Conservation (phyloP, 768 basidiomycete genomes). For the Multifurca ochricompacta region DNA sequence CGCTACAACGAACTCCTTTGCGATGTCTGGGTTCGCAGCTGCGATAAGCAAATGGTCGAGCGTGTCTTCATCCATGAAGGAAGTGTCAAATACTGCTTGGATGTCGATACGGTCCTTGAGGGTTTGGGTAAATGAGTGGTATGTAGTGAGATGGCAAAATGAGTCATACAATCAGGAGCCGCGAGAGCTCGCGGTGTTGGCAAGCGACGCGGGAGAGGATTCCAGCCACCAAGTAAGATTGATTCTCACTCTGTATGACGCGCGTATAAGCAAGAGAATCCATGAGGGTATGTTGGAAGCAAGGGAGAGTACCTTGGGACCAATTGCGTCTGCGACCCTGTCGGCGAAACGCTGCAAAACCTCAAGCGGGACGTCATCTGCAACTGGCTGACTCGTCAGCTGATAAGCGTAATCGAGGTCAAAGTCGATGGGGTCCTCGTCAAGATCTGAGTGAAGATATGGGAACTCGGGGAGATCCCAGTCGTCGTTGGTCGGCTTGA, state of each 20-base stretch:
- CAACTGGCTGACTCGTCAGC: conserved; percentile 48
- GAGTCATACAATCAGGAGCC: conserved; percentile 38
- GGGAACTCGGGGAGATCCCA: conserved; percentile 74
- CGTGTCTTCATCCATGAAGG: conserved; percentile 47
- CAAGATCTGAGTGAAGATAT: conserved; percentile 56
- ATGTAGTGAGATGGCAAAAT: conserved; percentile 13
- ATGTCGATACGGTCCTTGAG: conserved; percentile 53
- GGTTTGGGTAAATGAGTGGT: background rate
- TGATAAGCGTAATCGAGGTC: conserved; percentile 52
- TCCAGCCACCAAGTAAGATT: conserved; percentile 53
- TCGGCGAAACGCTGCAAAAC: conserved; percentile 46
- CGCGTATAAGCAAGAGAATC: background rate
- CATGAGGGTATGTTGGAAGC: no score
- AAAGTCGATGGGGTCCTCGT: conserved; percentile 41
- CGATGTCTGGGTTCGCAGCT: conserved; percentile 55
- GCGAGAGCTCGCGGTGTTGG: conserved; percentile 45
- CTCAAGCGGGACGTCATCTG: conserved; percentile 47
- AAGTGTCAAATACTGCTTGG: conserved; percentile 43
- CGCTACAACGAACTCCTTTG: conserved; percentile 40
- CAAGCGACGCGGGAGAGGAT: conserved; percentile 58
- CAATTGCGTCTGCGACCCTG: conserved; percentile 46
- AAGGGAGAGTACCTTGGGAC: conserved; percentile 42
- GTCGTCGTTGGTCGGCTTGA: conserved; percentile 72
- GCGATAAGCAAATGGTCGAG: conserved; percentile 55
- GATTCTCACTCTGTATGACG: conserved; percentile 41